phyloP scores from a whole-genome alignment of 352 stramenopile genomes.

The Phytophthora hybrid region DNA sequence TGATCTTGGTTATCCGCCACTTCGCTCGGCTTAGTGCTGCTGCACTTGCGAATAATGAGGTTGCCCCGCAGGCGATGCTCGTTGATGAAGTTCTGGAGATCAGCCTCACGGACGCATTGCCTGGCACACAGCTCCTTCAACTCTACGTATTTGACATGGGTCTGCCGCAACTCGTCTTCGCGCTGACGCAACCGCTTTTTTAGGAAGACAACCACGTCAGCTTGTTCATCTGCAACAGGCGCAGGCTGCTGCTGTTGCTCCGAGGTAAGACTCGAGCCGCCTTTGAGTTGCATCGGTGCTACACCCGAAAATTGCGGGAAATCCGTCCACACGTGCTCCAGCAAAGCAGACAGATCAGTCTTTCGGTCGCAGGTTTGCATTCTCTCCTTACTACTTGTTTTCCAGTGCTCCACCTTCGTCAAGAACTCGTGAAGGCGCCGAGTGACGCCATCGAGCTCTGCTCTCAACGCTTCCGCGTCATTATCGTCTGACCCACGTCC shows the following conservation, averaged over 20 bases:
- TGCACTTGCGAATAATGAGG: slow-evolving; percentile 58
- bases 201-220: slow-evolving; percentile 56
- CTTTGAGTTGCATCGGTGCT: slow-evolving; percentile 15
- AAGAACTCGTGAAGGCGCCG: slow-evolving; percentile 56
- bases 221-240: slow-evolving; percentile 12
- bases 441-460: slow-evolving; percentile 54
- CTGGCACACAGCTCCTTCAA: slow-evolving; percentile 80
- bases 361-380: slow-evolving; percentile 46
- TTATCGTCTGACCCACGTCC: slow-evolving; percentile 13
- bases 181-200: slow-evolving; percentile 66
- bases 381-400: slow-evolving; percentile 53
- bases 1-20: slow-evolving; percentile 34
- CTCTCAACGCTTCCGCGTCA: slow-evolving; percentile 29
- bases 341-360: slow-evolving; percentile 39
- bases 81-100: slow-evolving; percentile 86
- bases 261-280: neutral
- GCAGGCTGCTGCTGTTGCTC: slow-evolving; percentile 16
- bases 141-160: slow-evolving; percentile 74
- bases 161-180: slow-evolving; percentile 67
- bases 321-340: slow-evolving; percentile 62
- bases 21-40: slow-evolving; percentile 17
- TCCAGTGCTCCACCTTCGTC: slow-evolving; percentile 61
- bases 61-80: slow-evolving; percentile 80
- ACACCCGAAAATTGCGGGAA: slow-evolving; percentile 59
- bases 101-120: slow-evolving; percentile 78